A percentile compares a stretch with the other conserved stretches of the same genome.
phyloP scores from a whole-genome alignment of 345 rosid species.

The Sonneratia alba region DNA sequence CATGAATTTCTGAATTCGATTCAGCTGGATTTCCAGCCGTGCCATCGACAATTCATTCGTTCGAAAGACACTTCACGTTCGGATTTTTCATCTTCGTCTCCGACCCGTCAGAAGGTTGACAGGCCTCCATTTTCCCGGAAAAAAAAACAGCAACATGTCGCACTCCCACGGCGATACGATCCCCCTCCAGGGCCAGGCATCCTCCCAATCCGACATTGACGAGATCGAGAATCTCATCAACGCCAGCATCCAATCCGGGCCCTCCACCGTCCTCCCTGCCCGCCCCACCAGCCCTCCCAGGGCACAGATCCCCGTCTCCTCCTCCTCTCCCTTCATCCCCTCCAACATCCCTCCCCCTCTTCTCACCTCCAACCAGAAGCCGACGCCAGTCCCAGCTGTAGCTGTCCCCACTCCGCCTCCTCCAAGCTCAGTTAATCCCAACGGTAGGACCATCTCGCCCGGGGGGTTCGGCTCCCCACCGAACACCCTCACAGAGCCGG shows the following conservation, averaged over 20 bases:
- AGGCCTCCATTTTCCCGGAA: no score
- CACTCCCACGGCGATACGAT: constrained; percentile 57
- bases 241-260: constrained; percentile 58
- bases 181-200: constrained; percentile 65
- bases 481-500: constrained; percentile 93
- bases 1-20: no score
- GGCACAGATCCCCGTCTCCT: constrained; percentile 67
- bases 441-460: constrained; percentile 9
- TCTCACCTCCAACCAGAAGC: constrained; percentile 14
- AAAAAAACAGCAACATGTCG: no score
- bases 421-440: constrained; percentile 27
- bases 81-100: no score
- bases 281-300: constrained; percentile 80
- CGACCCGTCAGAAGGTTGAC: no score
- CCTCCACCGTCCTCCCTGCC: constrained; percentile 76
- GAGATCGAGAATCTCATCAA: constrained; percentile 95
- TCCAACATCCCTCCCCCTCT: constrained; percentile 54
- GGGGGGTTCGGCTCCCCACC: constrained; percentile 69
- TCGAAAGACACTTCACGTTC: no score
- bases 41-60: no score
- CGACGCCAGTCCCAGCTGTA: constrained; percentile 7
- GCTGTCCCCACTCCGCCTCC: constrained; percentile 36
- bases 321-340: constrained; percentile 58
- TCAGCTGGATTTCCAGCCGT: no score
- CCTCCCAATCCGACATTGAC: constrained; percentile 98